These are phyloP conservation scores for Ceriops tagal DNA, from an alignment of 345 rosid genomes.

Conservation along the genomic window DNA sequence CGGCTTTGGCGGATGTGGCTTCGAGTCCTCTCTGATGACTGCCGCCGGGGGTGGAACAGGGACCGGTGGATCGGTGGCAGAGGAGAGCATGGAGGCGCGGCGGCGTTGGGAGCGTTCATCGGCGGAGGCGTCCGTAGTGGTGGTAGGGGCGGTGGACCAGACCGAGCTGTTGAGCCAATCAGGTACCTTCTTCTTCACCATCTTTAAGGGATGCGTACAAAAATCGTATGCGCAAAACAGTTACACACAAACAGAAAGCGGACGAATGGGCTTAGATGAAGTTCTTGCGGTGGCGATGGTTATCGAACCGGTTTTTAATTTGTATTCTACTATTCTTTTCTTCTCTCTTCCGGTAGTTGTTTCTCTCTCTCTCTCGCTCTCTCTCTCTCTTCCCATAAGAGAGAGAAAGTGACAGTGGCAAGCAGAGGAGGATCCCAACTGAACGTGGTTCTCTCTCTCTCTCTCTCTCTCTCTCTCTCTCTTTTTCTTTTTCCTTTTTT, in stretches of 20 bases:
- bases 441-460: too few relatives aligned
- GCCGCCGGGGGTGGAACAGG: conserved; percentile 45
- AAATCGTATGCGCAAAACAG: background rate
- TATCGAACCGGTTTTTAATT: too few relatives aligned
- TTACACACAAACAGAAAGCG: background rate
- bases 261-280: too few relatives aligned
- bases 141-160: conserved; percentile 60
- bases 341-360: too few relatives aligned
- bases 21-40: conserved; percentile 29
- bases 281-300: too few relatives aligned
- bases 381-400: too few relatives aligned
- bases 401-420: too few relatives aligned
- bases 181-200: conserved; percentile 84
- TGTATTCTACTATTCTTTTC: too few relatives aligned
- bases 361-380: too few relatives aligned
- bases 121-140: conserved; percentile 28
- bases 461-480: too few relatives aligned
- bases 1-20: conserved; percentile 35
- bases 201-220: conserved; percentile 14
- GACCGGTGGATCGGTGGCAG: conserved; percentile 31
- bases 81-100: conserved; percentile 9
- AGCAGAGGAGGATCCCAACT: too few relatives aligned
- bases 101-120: conserved; percentile 9
- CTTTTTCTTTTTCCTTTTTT: too few relatives aligned
- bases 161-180: conserved; percentile 98